Evolutionary conservation across 192 early-diverging fungal genomes (phyloP).

Genomic region (Mortierella hygrophila): DNA sequence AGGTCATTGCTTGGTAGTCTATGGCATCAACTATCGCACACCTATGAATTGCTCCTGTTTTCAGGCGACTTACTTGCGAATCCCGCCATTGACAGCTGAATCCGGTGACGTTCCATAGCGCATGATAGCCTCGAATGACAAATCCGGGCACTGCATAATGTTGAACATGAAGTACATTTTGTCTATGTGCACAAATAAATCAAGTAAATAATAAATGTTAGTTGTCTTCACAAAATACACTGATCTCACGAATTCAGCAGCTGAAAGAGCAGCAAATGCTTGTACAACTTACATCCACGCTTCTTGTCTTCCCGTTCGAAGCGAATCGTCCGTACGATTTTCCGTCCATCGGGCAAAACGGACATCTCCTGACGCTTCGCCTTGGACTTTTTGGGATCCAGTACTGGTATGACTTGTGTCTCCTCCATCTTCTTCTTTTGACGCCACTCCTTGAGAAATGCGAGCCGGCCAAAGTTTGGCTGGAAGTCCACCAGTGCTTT

Average conservation of each 20-base stretch:
- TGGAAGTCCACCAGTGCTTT: slow-evolving; percentile 69
- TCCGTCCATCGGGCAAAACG: slow-evolving; percentile 67
- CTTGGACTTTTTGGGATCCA: slow-evolving; percentile 64
- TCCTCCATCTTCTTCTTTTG: slow-evolving; percentile 68
- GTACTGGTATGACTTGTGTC: slow-evolving; percentile 61
- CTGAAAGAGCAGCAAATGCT: too few relatives aligned
- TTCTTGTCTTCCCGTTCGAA: slow-evolving; percentile 69
- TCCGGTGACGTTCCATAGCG: slow-evolving; percentile 75
- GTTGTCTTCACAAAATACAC: too few relatives aligned
- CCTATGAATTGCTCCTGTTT: neutral
- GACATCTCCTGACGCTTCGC: slow-evolving; percentile 59
- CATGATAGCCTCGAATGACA: slow-evolving; percentile 74
- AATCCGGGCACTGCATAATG: slow-evolving; percentile 62
- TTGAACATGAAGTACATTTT: slow-evolving; percentile 75
- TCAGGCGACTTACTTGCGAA: slow-evolving; percentile 60
- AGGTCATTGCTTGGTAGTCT: neutral
- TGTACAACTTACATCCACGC: slow-evolving; percentile 38
- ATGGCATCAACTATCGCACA: neutral
- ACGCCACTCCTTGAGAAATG: slow-evolving; percentile 79
- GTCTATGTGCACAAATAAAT: slow-evolving; percentile 46
- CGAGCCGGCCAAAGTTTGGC: slow-evolving; percentile 77
- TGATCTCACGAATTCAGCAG: neutral
- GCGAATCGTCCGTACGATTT: slow-evolving; percentile 77
- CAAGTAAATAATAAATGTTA: neutral
- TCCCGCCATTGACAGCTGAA: slow-evolving; percentile 75